These are phyloP conservation scores for Candida insectalens DNA, from an alignment of 805 yeast species.

Conservation along the genomic window DNA sequence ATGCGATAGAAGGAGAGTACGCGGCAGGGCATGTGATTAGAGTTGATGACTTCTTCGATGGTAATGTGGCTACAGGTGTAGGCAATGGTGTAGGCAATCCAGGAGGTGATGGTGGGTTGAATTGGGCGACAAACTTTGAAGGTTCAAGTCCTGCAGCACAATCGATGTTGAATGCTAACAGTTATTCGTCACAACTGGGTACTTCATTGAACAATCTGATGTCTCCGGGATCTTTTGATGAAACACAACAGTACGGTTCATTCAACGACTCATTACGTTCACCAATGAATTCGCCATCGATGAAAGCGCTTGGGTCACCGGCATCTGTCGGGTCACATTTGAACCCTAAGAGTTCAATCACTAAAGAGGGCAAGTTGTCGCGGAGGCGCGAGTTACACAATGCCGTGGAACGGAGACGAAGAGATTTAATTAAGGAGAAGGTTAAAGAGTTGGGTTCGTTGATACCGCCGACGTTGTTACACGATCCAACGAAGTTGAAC, in stretches of 20 bases:
- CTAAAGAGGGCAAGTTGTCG: conserved; percentile 62
- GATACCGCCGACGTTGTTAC: conserved; percentile 67
- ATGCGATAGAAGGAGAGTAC: too few species aligned
- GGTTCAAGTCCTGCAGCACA: too few species aligned
- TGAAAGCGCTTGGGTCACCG: conserved; percentile 24
- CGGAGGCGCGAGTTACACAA: conserved; percentile 86
- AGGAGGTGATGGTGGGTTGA: background rate
- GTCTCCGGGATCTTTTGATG: conserved; percentile 26
- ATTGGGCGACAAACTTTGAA: too few species aligned
- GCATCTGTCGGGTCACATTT: conserved; percentile 24
- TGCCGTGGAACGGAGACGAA: conserved; percentile 86
- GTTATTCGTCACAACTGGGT: conserved; percentile 22
- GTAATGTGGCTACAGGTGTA: background rate
- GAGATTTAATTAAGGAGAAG: conserved; percentile 84
- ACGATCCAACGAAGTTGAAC: conserved; percentile 21
- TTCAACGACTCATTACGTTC: conserved; percentile 23
- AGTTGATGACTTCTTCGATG: conserved; percentile 1
- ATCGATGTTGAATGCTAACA: too few species aligned
- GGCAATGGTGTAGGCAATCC: conserved; percentile 2
- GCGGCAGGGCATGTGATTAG: too few species aligned
- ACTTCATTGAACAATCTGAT: conserved; percentile 22
- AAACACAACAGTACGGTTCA: too few species aligned
- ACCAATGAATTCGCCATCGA: conserved; percentile 26
- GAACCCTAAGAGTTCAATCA: conserved; percentile 26
- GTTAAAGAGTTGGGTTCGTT: conserved; percentile 75